phyloP scores from a whole-genome alignment of 176 grass and related monocot genomes.

The Cymbopogon citratus region DNA sequence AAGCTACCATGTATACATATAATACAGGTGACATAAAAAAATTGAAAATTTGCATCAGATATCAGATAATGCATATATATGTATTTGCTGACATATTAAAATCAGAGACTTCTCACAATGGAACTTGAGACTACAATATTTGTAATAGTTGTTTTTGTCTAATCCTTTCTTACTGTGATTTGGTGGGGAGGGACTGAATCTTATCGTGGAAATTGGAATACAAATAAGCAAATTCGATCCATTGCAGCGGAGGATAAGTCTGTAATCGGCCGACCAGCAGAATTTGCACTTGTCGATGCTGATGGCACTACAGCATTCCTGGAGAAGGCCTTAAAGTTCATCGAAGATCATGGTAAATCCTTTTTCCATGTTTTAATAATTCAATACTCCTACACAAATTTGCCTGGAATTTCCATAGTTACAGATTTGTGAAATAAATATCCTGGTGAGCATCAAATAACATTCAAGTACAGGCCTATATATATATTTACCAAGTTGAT shows the following conservation, averaged over 20 bases:
- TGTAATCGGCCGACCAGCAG: constrained; percentile 53
- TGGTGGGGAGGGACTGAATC: background rate
- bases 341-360: constrained; percentile 79
- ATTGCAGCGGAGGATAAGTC: constrained; percentile 58
- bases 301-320: constrained; percentile 85
- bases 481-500: background rate
- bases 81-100: constrained; percentile 1
- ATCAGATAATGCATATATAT: constrained; percentile 3
- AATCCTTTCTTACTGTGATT: background rate
- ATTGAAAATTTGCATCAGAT: constrained; percentile 3
- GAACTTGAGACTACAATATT: background rate
- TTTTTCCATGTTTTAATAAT: constrained; percentile 10
- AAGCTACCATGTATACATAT: background rate
- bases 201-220: constrained; percentile 11
- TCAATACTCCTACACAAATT: background rate
- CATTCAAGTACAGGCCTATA: background rate
- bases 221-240: constrained; percentile 18
- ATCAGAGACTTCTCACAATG: background rate
- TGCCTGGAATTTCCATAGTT: background rate
- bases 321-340: constrained; percentile 87
- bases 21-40: background rate
- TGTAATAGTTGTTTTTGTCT: background rate
- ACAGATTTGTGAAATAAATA: background rate
- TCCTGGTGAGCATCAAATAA: constrained; percentile 8
- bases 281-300: constrained; percentile 70